Conservation (phyloP, 768 basidiomycete species). For the Leucogyrophana mollusca region DNA sequence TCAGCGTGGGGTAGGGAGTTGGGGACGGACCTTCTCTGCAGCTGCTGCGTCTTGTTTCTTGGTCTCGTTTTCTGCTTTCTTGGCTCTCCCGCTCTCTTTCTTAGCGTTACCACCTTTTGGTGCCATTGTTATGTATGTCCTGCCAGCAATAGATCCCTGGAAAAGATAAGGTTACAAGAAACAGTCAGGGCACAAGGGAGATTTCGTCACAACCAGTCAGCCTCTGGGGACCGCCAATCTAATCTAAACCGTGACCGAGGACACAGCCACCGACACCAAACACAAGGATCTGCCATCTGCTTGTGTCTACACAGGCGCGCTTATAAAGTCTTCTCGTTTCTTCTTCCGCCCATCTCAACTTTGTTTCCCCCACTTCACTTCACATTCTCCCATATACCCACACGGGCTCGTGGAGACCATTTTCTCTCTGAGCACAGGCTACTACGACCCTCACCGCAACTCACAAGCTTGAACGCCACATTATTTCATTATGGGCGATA, state of each 20-base stretch:
- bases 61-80: constrained; percentile 88
- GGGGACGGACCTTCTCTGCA: constrained; percentile 54
- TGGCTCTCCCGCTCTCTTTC: constrained; percentile 87
- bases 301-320: too few species aligned
- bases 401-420: too few species aligned
- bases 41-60: constrained; percentile 69
- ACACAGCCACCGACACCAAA: constrained; percentile 22
- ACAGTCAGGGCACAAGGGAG: constrained; percentile 9
- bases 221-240: constrained; percentile 12
- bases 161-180: too few species aligned
- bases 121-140: constrained; percentile 52
- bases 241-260: constrained; percentile 16
- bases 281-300: not conserved
- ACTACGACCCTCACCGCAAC: not conserved
- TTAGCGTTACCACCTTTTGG: constrained; percentile 89
- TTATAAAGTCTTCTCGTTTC: not conserved
- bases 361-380: not conserved
- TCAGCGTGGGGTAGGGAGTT: constrained; percentile 1
- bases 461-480: constrained; percentile 2
- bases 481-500: constrained; percentile 22
- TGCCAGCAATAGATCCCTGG: not conserved
- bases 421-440: not conserved
- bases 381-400: too few species aligned
- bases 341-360: not conserved
- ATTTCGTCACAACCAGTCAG: not conserved